A percentile compares a stretch with the other conserved stretches of the same genome.
Conservation (phyloP, 2,329 filamentous ascomycete genomes). For the Macrophomina phaseolina region DNA sequence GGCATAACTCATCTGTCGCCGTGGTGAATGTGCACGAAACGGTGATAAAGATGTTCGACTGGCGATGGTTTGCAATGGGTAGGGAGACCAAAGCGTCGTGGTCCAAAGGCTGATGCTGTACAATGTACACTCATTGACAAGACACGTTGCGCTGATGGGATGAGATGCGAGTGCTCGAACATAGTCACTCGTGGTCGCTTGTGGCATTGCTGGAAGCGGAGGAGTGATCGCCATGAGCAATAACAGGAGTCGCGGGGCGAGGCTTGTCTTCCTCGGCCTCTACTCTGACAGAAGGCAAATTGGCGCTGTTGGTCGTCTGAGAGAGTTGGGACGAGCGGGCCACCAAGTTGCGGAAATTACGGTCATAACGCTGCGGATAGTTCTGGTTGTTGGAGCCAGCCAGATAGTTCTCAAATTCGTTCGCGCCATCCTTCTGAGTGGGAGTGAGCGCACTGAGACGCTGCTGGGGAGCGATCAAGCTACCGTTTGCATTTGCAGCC, state of each 20-base stretch:
- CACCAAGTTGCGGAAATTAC: slow-evolving; percentile 23
- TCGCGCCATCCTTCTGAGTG: slow-evolving; percentile 39
- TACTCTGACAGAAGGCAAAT: slow-evolving; percentile 23
- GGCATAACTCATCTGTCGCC: slow-evolving; percentile 12
- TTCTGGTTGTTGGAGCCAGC: slow-evolving; percentile 15
- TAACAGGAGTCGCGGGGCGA: slow-evolving; percentile 27
- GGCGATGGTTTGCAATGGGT: slow-evolving; percentile 19
- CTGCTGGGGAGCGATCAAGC: slow-evolving; percentile 38
- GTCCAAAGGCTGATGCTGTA: slow-evolving; percentile 24
- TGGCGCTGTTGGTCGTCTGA: slow-evolving; percentile 12
- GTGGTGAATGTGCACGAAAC: slow-evolving; percentile 6
- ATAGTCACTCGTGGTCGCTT: slow-evolving; percentile 26
- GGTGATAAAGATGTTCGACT: slow-evolving; percentile 16
- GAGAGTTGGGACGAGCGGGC: slow-evolving; percentile 25
- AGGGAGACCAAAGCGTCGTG: slow-evolving; percentile 16
- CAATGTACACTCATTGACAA: slow-evolving; percentile 25
- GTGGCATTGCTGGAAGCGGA: slow-evolving; percentile 28
- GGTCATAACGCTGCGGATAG: slow-evolving; percentile 14
- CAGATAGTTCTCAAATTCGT: slow-evolving; percentile 48
- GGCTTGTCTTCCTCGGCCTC: slow-evolving; percentile 24
- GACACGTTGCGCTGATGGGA: slow-evolving; percentile 13
- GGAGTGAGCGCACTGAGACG: slow-evolving; percentile 41
- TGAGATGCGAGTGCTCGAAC: neutral
- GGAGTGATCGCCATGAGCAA: slow-evolving; percentile 28
- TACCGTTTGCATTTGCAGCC: slow-evolving; percentile 29